Conservation (phyloP, 495 filamentous ascomycete genomes). For the Xylaria curta region DNA sequence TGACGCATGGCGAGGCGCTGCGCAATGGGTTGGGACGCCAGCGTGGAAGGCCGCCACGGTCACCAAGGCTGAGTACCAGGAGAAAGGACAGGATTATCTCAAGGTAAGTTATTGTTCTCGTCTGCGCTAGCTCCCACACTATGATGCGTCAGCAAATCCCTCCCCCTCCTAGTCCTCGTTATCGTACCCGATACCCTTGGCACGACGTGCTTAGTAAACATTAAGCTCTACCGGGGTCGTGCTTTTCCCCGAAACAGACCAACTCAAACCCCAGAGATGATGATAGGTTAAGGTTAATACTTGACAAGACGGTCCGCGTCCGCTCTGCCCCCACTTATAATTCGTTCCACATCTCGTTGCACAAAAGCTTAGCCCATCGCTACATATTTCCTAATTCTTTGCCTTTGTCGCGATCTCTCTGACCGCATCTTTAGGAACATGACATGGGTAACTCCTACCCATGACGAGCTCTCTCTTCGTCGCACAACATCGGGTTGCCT, state of each 20-base stretch:
- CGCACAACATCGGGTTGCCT: neutral
- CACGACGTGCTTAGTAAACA: slow-evolving; percentile 24
- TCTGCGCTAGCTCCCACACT: neutral
- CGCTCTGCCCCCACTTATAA: neutral
- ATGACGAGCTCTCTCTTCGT: slow-evolving; percentile 29
- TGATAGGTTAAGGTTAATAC: neutral
- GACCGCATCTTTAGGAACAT: slow-evolving; percentile 66
- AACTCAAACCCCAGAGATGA: slow-evolving; percentile 5
- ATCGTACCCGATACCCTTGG: slow-evolving; percentile 17
- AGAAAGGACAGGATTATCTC: slow-evolving; percentile 85
- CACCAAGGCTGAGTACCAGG: slow-evolving; percentile 76
- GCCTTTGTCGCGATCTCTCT: slow-evolving; percentile 20
- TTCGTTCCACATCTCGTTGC: slow-evolving; percentile 1
- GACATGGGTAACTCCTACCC: slow-evolving; percentile 74
- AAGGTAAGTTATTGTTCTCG: slow-evolving; percentile 62
- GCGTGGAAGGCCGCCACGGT: slow-evolving; percentile 59
- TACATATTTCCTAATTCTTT: slow-evolving; percentile 25
- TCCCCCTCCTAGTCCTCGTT: neutral
- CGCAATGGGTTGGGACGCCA: slow-evolving; percentile 69
- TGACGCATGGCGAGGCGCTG: slow-evolving; percentile 93
- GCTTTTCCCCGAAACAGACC: slow-evolving; percentile 6
- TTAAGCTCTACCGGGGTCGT: neutral
- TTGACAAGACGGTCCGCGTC: neutral
- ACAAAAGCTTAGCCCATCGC: slow-evolving; percentile 23
- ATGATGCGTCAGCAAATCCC: slow-evolving; percentile 26